A percentile compares a stretch with the other conserved stretches of the same genome.
Conservation (phyloP, 371 early-diverging fungal genomes). For the Mucor indicus region DNA sequence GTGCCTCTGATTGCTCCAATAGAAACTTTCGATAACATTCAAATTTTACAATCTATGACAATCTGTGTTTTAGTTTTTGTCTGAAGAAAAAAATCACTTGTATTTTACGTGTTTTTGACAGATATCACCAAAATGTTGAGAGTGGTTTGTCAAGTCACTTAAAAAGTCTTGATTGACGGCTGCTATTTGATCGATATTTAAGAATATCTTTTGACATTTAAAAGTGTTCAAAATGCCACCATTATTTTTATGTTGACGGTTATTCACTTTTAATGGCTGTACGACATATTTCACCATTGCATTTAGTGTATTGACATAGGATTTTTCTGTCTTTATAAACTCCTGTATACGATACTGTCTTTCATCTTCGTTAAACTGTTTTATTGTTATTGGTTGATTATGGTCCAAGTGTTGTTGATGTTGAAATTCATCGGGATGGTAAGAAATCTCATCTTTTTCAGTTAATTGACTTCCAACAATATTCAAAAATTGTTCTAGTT, state of each 20-base stretch:
- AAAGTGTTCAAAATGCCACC: conserved; percentile 35
- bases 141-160: conserved; percentile 17
- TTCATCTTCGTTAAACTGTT: conserved; percentile 34
- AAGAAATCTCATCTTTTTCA: too few species aligned
- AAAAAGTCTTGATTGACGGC: conserved; percentile 31
- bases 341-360: conserved; percentile 33
- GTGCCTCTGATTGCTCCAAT: conserved; percentile 34
- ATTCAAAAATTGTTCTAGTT: conserved; percentile 21
- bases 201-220: conserved; percentile 39
- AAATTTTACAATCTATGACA: conserved; percentile 32
- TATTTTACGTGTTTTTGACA: conserved; percentile 39
- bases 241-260: conserved; percentile 21
- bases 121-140: conserved; percentile 30
- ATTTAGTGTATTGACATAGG: conserved; percentile 37
- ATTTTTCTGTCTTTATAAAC: conserved; percentile 38
- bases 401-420: too few species aligned
- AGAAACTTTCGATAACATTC: conserved; percentile 48
- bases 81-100: neutral
- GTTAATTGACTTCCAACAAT: conserved; percentile 15
- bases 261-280: conserved; percentile 22
- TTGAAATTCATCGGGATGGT: neutral
- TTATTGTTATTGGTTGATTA: too few species aligned
- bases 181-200: conserved; percentile 41
- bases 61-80: too few species aligned
- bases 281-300: conserved; percentile 30